Evolutionary conservation across 2,329 filamentous ascomycete genomes (phyloP).

Genomic region (Verticillium zaregamsianum): DNA sequence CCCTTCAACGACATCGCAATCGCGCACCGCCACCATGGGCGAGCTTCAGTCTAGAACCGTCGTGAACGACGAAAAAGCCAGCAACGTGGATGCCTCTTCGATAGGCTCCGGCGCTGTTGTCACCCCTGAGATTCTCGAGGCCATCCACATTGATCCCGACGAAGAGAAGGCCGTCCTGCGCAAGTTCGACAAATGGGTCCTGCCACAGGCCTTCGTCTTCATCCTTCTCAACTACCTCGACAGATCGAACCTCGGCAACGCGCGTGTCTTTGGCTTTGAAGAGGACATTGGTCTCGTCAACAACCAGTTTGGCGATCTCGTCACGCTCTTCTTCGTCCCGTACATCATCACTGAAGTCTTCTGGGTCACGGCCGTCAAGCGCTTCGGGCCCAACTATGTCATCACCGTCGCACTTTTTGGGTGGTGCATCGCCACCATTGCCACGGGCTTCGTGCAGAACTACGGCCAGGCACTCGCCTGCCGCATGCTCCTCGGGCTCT

Average conservation of each 20-base stretch:
- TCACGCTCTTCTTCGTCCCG: slow-evolving; percentile 37
- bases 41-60: background rate
- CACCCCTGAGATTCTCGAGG: background rate
- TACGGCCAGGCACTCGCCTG: slow-evolving; percentile 16
- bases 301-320: slow-evolving; percentile 53
- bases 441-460: slow-evolving; percentile 17
- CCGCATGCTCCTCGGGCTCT: slow-evolving; percentile 22
- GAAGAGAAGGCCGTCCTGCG: slow-evolving; percentile 28
- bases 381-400: slow-evolving; percentile 16
- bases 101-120: background rate
- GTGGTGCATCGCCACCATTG: slow-evolving; percentile 20
- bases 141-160: slow-evolving; percentile 1
- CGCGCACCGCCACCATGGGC: background rate
- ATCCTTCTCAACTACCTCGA: slow-evolving; percentile 54
- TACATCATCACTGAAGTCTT: slow-evolving; percentile 17
- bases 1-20: background rate
- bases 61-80: background rate
- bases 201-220: slow-evolving; percentile 44
- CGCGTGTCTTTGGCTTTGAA: slow-evolving; percentile 49
- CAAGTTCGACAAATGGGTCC: slow-evolving; percentile 47
- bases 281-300: slow-evolving; percentile 48
- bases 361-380: slow-evolving; percentile 18
- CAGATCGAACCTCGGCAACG: slow-evolving; percentile 49
- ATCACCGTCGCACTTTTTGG: slow-evolving; percentile 18
- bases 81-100: background rate